Conservation (phyloP, 177 flowering plant species). For the Telopea speciosissima region DNA sequence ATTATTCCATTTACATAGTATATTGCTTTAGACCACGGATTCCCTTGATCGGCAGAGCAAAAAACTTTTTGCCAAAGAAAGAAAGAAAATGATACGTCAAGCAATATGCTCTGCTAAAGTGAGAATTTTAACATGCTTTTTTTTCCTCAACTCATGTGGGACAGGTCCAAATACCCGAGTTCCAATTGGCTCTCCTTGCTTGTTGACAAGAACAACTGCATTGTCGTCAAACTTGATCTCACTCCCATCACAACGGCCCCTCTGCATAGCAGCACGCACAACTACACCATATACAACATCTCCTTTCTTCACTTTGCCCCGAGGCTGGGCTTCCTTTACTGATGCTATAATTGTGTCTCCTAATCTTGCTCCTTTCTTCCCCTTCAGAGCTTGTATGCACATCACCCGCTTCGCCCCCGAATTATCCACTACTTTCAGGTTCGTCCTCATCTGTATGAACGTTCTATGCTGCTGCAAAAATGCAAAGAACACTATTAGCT, state of each 20-base stretch:
- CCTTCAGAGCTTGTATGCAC: slow-evolving; percentile 83
- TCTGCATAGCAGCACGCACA: slow-evolving; percentile 88
- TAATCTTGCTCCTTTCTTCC: slow-evolving; percentile 75
- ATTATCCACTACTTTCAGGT: slow-evolving; percentile 84
- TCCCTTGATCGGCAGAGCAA: no score
- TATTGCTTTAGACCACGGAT: no score
- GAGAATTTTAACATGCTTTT: slow-evolving; percentile 79
- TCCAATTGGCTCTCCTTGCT: slow-evolving; percentile 82
- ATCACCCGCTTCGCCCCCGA: slow-evolving; percentile 76
- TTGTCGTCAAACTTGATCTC: slow-evolving; percentile 91
- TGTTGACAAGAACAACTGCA: slow-evolving; percentile 78
- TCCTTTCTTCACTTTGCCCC: slow-evolving; percentile 90
- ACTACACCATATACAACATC: slow-evolving; percentile 74
- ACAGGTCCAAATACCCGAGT: slow-evolving; percentile 87
- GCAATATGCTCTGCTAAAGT: slow-evolving; percentile 59
- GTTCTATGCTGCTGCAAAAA: slow-evolving; percentile 59
- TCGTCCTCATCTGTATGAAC: slow-evolving; percentile 87
- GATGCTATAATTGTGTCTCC: slow-evolving; percentile 89
- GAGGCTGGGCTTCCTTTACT: slow-evolving; percentile 79
- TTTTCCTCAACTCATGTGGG: no score
- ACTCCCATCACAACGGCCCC: slow-evolving; percentile 87
- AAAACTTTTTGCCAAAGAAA: no score
- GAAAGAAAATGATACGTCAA: slow-evolving; percentile 19
- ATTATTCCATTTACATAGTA: no score
- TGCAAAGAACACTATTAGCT: background rate